Conservation (phyloP, 495 filamentous ascomycete genomes). For the Polyplosphaeria fusca region DNA sequence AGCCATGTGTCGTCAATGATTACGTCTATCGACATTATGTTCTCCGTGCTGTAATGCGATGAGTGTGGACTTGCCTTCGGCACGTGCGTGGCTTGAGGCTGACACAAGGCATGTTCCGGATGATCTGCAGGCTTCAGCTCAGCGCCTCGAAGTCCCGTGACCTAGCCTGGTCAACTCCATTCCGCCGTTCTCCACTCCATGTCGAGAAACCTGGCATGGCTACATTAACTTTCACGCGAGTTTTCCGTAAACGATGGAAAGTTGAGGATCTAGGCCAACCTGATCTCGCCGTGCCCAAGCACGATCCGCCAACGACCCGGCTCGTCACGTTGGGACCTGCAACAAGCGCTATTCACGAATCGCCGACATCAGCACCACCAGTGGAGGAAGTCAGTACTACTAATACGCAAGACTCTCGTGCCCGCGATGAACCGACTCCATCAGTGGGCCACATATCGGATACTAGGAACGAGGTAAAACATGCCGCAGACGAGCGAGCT, state of each 20-base stretch:
- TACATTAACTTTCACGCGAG: neutral
- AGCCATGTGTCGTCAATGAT: neutral
- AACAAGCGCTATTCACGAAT: too few relatives aligned
- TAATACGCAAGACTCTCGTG: neutral
- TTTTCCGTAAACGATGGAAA: too few relatives aligned
- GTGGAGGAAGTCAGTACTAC: neutral
- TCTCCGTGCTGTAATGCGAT: neutral
- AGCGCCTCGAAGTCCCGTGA: neutral
- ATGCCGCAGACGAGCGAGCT: neutral
- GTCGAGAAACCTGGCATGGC: neutral
- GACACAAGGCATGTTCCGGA: neutral
- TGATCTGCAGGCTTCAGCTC: neutral
- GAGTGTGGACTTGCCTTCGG: neutral
- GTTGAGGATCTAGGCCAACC: neutral
- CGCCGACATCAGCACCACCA: neutral
- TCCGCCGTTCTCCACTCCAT: neutral
- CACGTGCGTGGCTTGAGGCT: neutral
- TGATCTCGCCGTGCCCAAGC: neutral
- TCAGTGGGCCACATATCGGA: neutral
- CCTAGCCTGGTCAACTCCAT: neutral
- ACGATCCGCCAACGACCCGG: neutral
- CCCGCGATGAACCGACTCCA: neutral
- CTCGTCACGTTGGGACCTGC: too few relatives aligned
- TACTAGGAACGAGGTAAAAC: neutral
- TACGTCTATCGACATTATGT: neutral